Evolutionary conservation across 495 filamentous ascomycete genomes (phyloP).

Genomic region (Aspergillus nidulans): DNA sequence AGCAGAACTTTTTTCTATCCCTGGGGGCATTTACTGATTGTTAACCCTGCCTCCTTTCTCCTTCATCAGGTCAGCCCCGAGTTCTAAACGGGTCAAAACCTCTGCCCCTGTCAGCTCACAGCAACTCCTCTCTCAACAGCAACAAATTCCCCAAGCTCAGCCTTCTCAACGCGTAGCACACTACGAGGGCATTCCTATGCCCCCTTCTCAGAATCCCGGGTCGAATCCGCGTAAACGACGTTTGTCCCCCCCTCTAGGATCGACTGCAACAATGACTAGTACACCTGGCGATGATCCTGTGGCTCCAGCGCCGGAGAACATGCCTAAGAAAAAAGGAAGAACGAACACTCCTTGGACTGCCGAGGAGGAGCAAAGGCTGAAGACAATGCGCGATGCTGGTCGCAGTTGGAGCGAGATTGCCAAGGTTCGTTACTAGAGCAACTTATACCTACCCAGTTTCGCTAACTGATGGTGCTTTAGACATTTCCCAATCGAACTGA

Average conservation of each 20-base stretch:
- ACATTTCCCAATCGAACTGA: constrained; percentile 91
- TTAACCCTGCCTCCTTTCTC: constrained; percentile 1
- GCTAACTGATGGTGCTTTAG: constrained; percentile 38
- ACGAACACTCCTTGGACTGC: constrained; percentile 98
- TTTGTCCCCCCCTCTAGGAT: constrained; percentile 31
- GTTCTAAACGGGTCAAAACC: constrained; percentile 43
- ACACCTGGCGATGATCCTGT: constrained; percentile 27
- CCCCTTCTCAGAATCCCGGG: constrained; percentile 31
- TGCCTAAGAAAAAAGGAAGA: constrained; percentile 81
- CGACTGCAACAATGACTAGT: constrained; percentile 33
- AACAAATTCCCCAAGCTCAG: constrained; percentile 24
- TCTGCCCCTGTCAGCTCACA: constrained; percentile 36
- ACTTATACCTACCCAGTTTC: not conserved
- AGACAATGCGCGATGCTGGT: constrained; percentile 87
- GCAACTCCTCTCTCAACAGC: constrained; percentile 41
- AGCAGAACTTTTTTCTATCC: not conserved
- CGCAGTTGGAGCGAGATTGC: constrained; percentile 97
- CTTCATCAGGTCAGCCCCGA: constrained; percentile 37
- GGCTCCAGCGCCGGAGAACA: constrained; percentile 37
- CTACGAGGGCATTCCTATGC: constrained; percentile 41
- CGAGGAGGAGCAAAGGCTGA: constrained; percentile 85
- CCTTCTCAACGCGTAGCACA: constrained; percentile 35
- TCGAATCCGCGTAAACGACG: constrained; percentile 46
- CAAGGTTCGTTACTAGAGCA: constrained; percentile 55
- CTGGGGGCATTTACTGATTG: not conserved